Base-by-base conservation (phyloP, 495 filamentous ascomycete species). In the Aspergillus egyptiacus region DNA sequence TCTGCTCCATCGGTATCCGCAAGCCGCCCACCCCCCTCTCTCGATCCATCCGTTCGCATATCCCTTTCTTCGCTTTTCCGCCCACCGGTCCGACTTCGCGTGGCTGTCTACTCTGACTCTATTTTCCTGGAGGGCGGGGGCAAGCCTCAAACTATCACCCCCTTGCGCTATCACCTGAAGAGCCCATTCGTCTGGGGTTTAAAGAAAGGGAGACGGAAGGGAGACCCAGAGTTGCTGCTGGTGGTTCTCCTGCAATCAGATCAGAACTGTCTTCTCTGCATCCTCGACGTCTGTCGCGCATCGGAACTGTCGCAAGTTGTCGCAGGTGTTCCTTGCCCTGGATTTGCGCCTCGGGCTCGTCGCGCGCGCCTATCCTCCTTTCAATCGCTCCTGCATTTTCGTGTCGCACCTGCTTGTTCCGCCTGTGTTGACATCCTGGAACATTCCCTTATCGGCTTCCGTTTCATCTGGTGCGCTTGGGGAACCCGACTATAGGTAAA, bases 121-220 rank as follows among this genome's bases (percentile, higher is more conserved):
- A 36, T 49, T 49, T 54, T 50, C 49, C 24, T 14, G 6, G 39
- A 54, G 48, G 30, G 39, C n/a, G n/a, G 23, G 39, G 24, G 28
- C 30, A 46, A 30, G 48, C 22, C 40, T 27, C 46, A 23, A 23
- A 35, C 50, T 40, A 27, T 43, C 36, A 33, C 28, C 54, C 57
- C 57, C 57, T 60, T 60, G 57, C 57, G 57, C 57, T 35, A 20
- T 28, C 39, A 17, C 24, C 45, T 49, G 46, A 45, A 35, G 23
- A 52, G 37, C 30, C 31, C 51, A 42, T 38, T 32, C 53, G 36
- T 7, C 32, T 44, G 13, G n/a, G 45, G 30, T 53, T 60, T 60
- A 53, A 54, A 59, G 48, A 44, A 60, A 56, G 57, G 50, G 56
- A 57, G 54, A 60, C 48, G 54, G 50, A 60, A 60, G 54, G 57